phyloP scores from a whole-genome alignment of 2,329 filamentous ascomycete genomes.

The Xylariaceae sp. region DNA sequence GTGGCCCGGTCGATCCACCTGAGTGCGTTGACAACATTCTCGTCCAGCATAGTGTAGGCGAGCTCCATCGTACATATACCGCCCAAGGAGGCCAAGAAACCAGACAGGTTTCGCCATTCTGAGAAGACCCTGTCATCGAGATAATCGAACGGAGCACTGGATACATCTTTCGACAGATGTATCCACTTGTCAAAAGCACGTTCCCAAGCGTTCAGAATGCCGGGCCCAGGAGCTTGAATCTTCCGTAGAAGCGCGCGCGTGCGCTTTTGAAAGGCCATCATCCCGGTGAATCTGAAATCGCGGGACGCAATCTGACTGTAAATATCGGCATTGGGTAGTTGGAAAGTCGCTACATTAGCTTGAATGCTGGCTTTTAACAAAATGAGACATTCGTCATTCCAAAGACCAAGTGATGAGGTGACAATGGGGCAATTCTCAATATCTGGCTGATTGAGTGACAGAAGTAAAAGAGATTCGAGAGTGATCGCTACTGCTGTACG shows the following conservation, averaged over 20 bases:
- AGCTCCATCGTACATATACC: constrained; percentile 64
- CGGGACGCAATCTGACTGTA: constrained; percentile 62
- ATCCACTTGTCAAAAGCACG: constrained; percentile 64
- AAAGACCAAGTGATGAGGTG: constrained; percentile 58
- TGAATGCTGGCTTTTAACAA: constrained; percentile 51
- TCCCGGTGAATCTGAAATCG: constrained; percentile 63
- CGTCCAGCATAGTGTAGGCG: constrained; percentile 53
- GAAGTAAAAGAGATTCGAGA: constrained; percentile 61
- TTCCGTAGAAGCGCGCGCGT: constrained; percentile 57
- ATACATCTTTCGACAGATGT: constrained; percentile 61
- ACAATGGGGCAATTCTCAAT: constrained; percentile 64
- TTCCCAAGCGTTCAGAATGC: constrained; percentile 68
- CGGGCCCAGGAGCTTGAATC: constrained; percentile 61
- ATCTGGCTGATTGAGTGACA: constrained; percentile 63
- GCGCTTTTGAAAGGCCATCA: constrained; percentile 69
- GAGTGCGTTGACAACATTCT: constrained; percentile 54
- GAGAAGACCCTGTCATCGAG: constrained; percentile 56
- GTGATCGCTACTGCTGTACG: constrained; percentile 51
- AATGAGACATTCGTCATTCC: constrained; percentile 60
- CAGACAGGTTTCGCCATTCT: constrained; percentile 68
- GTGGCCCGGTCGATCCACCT: constrained; percentile 64
- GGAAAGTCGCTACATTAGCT: constrained; percentile 48
- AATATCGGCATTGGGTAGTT: constrained; percentile 59
- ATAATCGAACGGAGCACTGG: constrained; percentile 47
- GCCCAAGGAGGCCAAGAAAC: constrained; percentile 65